Evolutionary conservation across 805 yeast species (phyloP), one percentile per base, ranked within the genome.

Genomic region (Yarrowia sp.): DNA sequence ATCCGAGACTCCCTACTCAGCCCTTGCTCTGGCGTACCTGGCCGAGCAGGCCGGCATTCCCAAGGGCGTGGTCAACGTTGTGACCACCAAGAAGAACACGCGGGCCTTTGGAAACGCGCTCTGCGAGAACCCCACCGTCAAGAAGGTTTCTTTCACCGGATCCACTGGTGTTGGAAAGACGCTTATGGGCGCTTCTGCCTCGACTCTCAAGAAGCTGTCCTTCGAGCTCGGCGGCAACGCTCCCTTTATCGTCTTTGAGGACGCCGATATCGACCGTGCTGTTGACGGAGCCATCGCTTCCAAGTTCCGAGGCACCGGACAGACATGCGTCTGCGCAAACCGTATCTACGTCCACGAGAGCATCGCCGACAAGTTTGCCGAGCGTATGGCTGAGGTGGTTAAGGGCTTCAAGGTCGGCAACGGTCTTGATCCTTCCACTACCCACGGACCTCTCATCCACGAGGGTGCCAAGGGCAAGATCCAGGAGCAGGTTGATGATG

Each of bases 171-270:
- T 87, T 8, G 94, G 94, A 33, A 85, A 83, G 71, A 69, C 84
- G 29, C 78, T 87, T 62, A 83, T 85, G 85, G 70, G 73, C 55
- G 90, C 85, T 70, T 78, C 86, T 6, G 63, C 77, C 5, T 77
- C 83, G 16, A 80, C 88, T 1, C 76, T 88, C 68, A 87, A 88
- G 77, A 88, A 87, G 71, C 74, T 85, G 56, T 83, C 90, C 2
- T 77, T 88, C 70, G 93, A 87, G 73, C 78, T 87, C 42, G 93
- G 94, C 33, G 94, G 94, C 29, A 88, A 88, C 72, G 90, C 93
- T 16, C 92, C 94, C 4, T 82, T 87, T 66, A 80, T 87, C 62
- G 85, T 87, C 3, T 87, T 87, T 71, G 84, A 85, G 61, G 92
- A 87, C 69, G 90, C 90, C 10, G 83, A 86, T 65, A 66, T 87